Base-by-base conservation (phyloP, 2,329 filamentous ascomycete genomes). In the Graphilbum fragrans region DNA sequence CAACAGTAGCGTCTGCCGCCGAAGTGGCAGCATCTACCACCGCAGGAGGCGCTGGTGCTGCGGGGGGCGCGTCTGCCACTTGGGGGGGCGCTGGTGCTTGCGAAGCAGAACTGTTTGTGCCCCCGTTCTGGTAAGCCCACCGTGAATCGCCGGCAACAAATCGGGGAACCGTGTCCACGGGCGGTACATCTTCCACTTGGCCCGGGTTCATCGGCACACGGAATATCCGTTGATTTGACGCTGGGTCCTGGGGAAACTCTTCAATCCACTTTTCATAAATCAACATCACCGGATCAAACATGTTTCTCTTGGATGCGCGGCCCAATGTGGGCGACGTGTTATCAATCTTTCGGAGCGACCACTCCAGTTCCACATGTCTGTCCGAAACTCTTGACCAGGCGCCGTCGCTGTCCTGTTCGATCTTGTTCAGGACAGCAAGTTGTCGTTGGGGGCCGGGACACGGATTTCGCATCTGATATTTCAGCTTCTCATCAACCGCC, bases 201-300 rank as follows among this genome's bases (percentile, higher is more conserved):
- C 18, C 20, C 12, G 29, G 11, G 40, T 49, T 49, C 46, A 49
- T 40, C 18, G 46, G 44, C 43, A 39, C 18, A 31, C 39, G 41
- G 40, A 31, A 49, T 1, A 46, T 19, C 19, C 45, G 47, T 7
- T 35, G 16, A n/a, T 40, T 23, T 11, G 42, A 14, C 14, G 18
- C 7, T 11, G 4, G 7, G 21, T 47, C 43, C 7, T 11, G 6
- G 18, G 37, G 32, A 34, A n/a, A 42, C 40, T 40, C 39, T 23
- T 47, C 47, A 4, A 45, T 18, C 19, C 33, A 41, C 35, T 50
- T 50, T 22, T 50, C 48, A 38, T 50, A 50, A 6, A 50, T 14
- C 12, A 50, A 23, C 32, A 49, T 19, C 4, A 43, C 35, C 3
- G 45, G 41, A 20, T 47, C 43, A 21, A 38, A 50, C 40, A 41